Evolutionary conservation across 495 filamentous ascomycete genomes (phyloP).

Genomic region (Trypethelium eluteriae): DNA sequence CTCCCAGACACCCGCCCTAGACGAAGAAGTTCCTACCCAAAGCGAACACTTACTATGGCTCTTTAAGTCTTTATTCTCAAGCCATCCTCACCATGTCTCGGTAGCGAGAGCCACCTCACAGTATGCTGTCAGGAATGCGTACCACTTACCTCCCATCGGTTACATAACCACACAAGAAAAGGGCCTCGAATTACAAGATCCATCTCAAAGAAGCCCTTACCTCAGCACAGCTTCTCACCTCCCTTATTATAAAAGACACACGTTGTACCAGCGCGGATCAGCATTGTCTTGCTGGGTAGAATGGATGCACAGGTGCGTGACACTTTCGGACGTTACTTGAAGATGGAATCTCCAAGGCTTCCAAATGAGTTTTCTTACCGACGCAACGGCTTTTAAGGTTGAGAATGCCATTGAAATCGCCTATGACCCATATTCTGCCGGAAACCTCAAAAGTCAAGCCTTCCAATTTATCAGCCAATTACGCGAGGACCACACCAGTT

Average conservation of each 20-base stretch:
- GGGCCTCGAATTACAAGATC: neutral
- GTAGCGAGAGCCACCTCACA: neutral
- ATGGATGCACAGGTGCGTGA: slow-evolving; percentile 6
- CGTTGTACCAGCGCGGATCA: slow-evolving; percentile 10
- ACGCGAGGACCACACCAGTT: slow-evolving; percentile 66
- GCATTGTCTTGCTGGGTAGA: neutral
- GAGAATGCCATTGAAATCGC: slow-evolving; percentile 89
- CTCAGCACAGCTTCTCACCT: neutral
- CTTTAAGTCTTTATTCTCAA: neutral
- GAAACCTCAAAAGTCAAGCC: slow-evolving; percentile 70
- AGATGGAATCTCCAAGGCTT: neutral
- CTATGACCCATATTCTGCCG: slow-evolving; percentile 66
- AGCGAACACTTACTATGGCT: neutral
- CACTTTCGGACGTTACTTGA: neutral
- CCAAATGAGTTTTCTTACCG: neutral
- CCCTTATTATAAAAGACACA: neutral
- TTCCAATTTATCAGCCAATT: slow-evolving; percentile 81
- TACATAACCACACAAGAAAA: neutral
- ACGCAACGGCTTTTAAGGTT: slow-evolving; percentile 48
- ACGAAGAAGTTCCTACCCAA: neutral
- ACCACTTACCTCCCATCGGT: neutral
- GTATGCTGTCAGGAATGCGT: slow-evolving; percentile 9
- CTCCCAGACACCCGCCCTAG: too few relatives aligned
- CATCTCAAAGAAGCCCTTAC: neutral
- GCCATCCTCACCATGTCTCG: neutral